Evolutionary conservation across 805 yeast genomes (phyloP), one percentile per base, ranked within the genome.

Genomic region (Sungouiella blattae): DNA sequence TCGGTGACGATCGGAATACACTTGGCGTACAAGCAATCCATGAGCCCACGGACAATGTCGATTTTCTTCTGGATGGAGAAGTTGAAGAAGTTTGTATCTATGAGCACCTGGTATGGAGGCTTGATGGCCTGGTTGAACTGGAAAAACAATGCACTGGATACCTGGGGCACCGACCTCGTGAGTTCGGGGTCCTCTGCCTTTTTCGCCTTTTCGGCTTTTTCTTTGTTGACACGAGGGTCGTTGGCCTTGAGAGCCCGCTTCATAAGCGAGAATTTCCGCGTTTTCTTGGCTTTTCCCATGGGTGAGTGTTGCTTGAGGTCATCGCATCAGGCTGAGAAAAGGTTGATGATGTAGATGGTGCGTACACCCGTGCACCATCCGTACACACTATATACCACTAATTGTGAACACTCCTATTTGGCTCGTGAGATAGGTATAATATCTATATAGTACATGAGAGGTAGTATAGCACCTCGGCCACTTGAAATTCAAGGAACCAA

Each of bases 251-350:
- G 63, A 21, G 89, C 79, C 41, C 95, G 79, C 64, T 93, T 93
- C 39, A 87, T 89, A 35, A 78, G 78, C n/a, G 95, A 95, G 55
- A 91, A 87, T 83, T 89, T 87, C 75, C 98, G 78, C 9, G 98
- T 91, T 66, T 93, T 93, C 69, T 84, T 88, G 21, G 96, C 96
- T 61, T 88, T 93, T 41, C 98, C 98, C 98, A 93, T 91, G 36
- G 25, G 15, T 30, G 13, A 12, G 4, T 14, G 32, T 21, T 14
- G 32, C 11, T 2, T n/a, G 11, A 11, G 8, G n/a, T 30, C 32
- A 30, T 30, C 32, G 32, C 32, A 20, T 22, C 26, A 7, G 11
- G 6, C 7, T 11, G 25, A 24, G 32, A 11, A 17, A 30, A 28
- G 33, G 6, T 4, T 14, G 8, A 4, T 11, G n/a, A n/a, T n/a